Conservation (phyloP, 495 filamentous ascomycete species). For the Clavariopsis aquatica region DNA sequence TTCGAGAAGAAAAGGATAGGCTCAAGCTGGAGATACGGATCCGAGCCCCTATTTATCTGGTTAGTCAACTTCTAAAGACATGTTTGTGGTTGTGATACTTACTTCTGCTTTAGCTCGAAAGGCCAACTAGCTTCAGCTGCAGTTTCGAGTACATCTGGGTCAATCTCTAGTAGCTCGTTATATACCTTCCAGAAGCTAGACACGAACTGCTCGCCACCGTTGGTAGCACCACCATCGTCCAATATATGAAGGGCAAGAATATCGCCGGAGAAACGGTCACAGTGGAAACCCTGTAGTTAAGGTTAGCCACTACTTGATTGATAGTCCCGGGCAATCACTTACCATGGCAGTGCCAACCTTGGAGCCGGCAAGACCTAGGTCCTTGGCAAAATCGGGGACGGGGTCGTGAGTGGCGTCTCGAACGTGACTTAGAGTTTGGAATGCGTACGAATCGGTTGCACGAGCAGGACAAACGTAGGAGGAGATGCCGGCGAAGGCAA, state of each 20-base stretch:
- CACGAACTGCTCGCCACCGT: constrained; percentile 39
- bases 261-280: constrained; percentile 38
- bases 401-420: constrained; percentile 35
- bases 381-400: constrained; percentile 27
- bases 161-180: constrained; percentile 33
- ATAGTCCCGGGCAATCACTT: not conserved
- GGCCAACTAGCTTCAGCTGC: constrained; percentile 33
- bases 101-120: constrained; percentile 37
- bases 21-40: constrained; percentile 29
- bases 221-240: constrained; percentile 28
- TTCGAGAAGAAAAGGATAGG: constrained; percentile 33
- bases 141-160: constrained; percentile 33
- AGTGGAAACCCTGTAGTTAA: constrained; percentile 31
- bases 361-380: constrained; percentile 35
- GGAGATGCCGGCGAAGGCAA: constrained; percentile 34
- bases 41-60: not conserved
- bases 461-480: constrained; percentile 29
- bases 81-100: not conserved
- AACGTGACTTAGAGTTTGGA: constrained; percentile 39
- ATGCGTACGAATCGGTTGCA: constrained; percentile 36
- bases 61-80: not conserved
- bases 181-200: constrained; percentile 36
- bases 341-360: constrained; percentile 38
- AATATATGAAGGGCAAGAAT: constrained; percentile 36
- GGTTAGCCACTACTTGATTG: not conserved